These are phyloP conservation scores for Mycena latifolia DNA, from an alignment of 768 basidiomycete genomes.

Conservation along the genomic window DNA sequence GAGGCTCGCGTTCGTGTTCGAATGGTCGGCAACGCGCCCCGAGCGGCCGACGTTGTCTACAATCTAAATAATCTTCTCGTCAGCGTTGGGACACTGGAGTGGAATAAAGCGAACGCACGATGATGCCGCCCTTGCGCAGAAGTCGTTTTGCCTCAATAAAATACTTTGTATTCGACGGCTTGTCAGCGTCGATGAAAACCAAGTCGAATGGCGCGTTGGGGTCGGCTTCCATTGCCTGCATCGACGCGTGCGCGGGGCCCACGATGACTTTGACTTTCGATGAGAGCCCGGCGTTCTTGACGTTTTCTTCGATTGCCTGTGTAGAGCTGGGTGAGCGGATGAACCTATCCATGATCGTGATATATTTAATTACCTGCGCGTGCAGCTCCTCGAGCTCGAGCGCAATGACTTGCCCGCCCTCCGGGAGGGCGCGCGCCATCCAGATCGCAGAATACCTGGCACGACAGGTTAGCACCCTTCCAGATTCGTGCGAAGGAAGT, in stretches of 20 bases:
- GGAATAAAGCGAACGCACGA: slow-evolving; percentile 44
- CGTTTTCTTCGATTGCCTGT: slow-evolving; percentile 78
- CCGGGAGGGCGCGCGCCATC: no score
- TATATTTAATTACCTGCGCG: slow-evolving; percentile 58
- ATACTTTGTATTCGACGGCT: slow-evolving; percentile 55
- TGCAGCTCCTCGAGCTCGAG: slow-evolving; percentile 60
- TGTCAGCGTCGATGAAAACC: slow-evolving; percentile 67
- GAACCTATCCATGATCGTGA: background rate
- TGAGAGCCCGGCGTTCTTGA: no score
- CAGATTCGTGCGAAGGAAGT: background rate
- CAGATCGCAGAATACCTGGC: slow-evolving; percentile 61
- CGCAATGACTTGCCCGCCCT: no score
- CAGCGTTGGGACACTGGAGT: slow-evolving; percentile 8
- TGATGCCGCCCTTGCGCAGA: slow-evolving; percentile 61
- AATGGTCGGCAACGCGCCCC: slow-evolving; percentile 49
- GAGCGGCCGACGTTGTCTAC: slow-evolving; percentile 57
- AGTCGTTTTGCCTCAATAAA: slow-evolving; percentile 58
- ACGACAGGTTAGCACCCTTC: background rate
- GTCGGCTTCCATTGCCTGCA: no score
- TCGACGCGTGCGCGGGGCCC: no score
- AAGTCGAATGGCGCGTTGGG: slow-evolving; percentile 67
- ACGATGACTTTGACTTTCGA: no score
- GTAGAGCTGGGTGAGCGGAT: slow-evolving; percentile 35
- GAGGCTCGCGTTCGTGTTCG: slow-evolving; percentile 29
- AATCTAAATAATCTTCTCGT: no score